Evolutionary conservation across 345 rosid genomes (phyloP), one percentile per base, ranked within the genome.

Genomic region (Odontarrhena argentea): DNA sequence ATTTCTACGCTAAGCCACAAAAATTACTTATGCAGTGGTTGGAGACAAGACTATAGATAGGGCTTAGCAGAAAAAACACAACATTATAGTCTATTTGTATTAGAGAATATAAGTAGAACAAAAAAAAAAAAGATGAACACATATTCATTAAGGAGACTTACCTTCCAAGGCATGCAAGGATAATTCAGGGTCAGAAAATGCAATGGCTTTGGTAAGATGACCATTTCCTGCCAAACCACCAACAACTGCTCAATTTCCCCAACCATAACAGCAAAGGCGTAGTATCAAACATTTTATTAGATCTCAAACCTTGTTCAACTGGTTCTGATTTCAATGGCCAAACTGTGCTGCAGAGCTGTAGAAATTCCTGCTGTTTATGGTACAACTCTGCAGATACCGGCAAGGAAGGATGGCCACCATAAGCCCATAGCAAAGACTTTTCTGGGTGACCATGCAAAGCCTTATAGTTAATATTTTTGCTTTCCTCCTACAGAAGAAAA

Each of bases 361-460:
- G 68, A 74, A 93, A 75, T 49, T 77, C 70, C 37, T 78, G 80
- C 81, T 86, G 92, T 57, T 76, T 74, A 55, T 69, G 25, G 80
- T 78, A 86, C 61, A 88, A 56, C 35, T 79, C 71, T 28, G 80
- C 74, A 57, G 89, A 85, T 46, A 74, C 66, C 34, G 98, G 98
- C 55, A 82, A 67, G 56, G 78, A 72, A 28, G 98, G 97, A 80
- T 90, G 98, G 62, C 98, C 98, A 24, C 96, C 97, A 73, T 85
- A 77, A 76, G 82, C 77, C 98, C 97, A 93, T 35, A 93, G 84
- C 81, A 90, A 77, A 46, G 94, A 83, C 79, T 74, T 89, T 62
- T 84, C 81, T 13, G 86, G 72, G 46, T 49, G 57, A 38, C 79
- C 77, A 68, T 51, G 74, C 76, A 74, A 60, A 61, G 82, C 81